Base-by-base conservation (phyloP, 495 filamentous ascomycete species). In the Penicillium pancosmium region DNA sequence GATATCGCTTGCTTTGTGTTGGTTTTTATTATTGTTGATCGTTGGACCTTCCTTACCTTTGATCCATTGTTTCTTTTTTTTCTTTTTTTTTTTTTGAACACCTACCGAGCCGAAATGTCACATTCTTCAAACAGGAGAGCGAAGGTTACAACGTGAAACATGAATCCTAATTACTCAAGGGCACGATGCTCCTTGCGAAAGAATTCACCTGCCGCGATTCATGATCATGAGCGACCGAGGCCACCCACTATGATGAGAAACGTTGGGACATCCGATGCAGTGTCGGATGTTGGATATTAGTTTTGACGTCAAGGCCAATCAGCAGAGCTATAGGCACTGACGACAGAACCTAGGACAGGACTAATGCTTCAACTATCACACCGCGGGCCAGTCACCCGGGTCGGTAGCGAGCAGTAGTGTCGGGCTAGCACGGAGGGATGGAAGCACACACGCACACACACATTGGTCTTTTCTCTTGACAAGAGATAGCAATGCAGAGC, bases 331-430 rank as follows among this genome's bases (percentile, higher is more conserved):
- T 25, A 55, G 47, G 59, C 59, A 63, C 49, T 57, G 51, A 63
- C 60, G 41, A 57, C 44, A 44, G 35, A 49, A 36, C 33, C 53
- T 46, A 52, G 54, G 36, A 35, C 40, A 60, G 40, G 46, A 43
- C 63, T 66, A 66, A 55, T 66, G 63, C 63, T 57, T 52, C 54
- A 53, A 54, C 47, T 54, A 60, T 60, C 64, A 66, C 64, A 66
- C 64, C 64, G 54, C 35, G 52, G 48, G 57, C 60, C 64, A 55
- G 60, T 56, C 21, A 27, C 51, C 38, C 47, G 57, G 64, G 57
- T 57, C 54, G 13, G 36, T 66, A 60, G 60, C 38, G 46, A 27
- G 46, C 46, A 48, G 19, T 48, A 48, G 46, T 27, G 21, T 52
- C 44, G 38, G 50, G 64, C 57, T 63, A 61, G 48, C 13, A 31